Conservation (phyloP, 148 eudicot genomes). For the Arbutus unedo region DNA sequence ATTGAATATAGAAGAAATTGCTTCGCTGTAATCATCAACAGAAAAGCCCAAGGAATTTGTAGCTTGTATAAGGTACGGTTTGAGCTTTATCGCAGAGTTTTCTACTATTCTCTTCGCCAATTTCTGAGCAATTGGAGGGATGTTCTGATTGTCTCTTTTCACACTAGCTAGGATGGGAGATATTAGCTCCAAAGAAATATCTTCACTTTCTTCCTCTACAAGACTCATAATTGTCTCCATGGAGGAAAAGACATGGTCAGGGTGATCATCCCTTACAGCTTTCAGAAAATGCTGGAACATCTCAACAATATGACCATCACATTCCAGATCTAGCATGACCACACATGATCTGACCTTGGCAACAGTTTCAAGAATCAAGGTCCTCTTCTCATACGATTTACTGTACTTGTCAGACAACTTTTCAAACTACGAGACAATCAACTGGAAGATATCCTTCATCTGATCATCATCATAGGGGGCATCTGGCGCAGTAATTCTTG, state of each 20-base stretch:
- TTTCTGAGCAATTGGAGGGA: constrained; percentile 53
- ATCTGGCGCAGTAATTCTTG: constrained; percentile 96
- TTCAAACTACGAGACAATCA: constrained; percentile 88
- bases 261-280: constrained; percentile 69
- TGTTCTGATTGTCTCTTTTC: constrained; percentile 52
- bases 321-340: constrained; percentile 97
- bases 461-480: constrained; percentile 85
- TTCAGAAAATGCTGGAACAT: constrained; percentile 81
- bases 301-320: constrained; percentile 64
- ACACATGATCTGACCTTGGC: constrained; percentile 93
- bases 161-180: constrained; percentile 53
- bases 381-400: constrained; percentile 58
- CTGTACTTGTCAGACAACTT: constrained; percentile 61
- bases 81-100: constrained; percentile 59
- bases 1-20: constrained; percentile 47
- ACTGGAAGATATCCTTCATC: constrained; percentile 89
- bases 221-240: constrained; percentile 95
- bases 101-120: constrained; percentile 66
- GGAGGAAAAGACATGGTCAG: constrained; percentile 51
- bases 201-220: constrained; percentile 94
- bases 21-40: constrained; percentile 50
- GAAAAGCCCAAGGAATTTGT: constrained; percentile 38
- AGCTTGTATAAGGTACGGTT: constrained; percentile 54
- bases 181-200: constrained; percentile 54
- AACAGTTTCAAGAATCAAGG: constrained; percentile 78